Conservation (phyloP, 2,329 filamentous ascomycete species). For the Fusarium sp. region DNA sequence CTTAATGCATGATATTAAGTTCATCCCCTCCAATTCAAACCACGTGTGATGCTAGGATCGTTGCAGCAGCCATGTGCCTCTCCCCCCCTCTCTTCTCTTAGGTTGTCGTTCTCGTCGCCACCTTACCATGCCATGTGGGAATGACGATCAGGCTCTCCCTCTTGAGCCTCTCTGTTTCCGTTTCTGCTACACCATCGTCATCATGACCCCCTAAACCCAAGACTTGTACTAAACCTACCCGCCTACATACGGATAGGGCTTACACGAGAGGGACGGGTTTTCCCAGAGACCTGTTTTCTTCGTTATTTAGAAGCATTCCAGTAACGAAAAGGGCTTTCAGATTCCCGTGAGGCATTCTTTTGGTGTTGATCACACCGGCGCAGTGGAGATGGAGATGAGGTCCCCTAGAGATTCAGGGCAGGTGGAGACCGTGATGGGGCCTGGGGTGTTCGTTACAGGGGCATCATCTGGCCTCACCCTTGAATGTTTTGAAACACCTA, state of each 20-base stretch:
- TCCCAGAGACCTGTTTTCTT: neutral
- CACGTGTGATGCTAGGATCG: slow-evolving; percentile 29
- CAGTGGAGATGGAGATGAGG: neutral
- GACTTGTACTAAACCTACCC: neutral
- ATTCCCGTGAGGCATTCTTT: neutral
- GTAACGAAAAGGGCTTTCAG: neutral
- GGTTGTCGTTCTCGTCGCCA: neutral
- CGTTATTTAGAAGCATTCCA: slow-evolving; percentile 11
- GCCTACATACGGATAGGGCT: neutral
- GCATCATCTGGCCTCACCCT: slow-evolving; percentile 16
- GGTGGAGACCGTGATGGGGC: neutral
- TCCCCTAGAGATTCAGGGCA: slow-evolving; percentile 1
- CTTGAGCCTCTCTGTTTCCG: neutral
- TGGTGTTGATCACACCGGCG: slow-evolving; percentile 7
- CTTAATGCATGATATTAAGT: slow-evolving; percentile 6
- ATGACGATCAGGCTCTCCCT: slow-evolving; percentile 17
- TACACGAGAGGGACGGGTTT: neutral
- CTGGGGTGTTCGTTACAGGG: neutral
- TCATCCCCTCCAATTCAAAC: slow-evolving; percentile 19
- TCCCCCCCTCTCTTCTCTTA: neutral
- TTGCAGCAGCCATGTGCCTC: slow-evolving; percentile 17
- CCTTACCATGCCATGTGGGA: slow-evolving; percentile 21
- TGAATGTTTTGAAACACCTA: slow-evolving; percentile 24
- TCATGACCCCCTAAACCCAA: neutral
- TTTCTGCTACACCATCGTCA: neutral